Conservation (phyloP, 805 yeast genomes). For the Candida piceae region DNA sequence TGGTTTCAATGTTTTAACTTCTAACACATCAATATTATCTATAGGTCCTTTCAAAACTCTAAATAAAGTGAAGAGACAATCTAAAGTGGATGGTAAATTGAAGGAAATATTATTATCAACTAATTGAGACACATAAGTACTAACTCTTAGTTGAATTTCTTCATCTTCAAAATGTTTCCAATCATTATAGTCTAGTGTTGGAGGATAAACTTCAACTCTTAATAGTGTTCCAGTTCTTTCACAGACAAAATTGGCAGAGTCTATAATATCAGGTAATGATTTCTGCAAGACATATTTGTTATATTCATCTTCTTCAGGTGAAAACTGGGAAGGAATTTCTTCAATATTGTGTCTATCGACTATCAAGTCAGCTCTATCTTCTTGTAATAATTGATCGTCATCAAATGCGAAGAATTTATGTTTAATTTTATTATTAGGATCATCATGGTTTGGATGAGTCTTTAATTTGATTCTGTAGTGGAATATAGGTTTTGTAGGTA, state of each 20-base stretch:
- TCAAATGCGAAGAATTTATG: constrained; percentile 25
- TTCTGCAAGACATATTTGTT: constrained; percentile 11
- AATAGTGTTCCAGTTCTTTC: constrained; percentile 41
- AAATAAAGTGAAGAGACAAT: constrained; percentile 56
- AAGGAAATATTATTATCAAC: constrained; percentile 7
- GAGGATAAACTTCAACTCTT: constrained; percentile 47
- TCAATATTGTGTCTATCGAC: constrained; percentile 6
- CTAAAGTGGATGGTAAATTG: constrained; percentile 45
- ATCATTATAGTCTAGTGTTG: constrained; percentile 47
- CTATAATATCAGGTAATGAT: constrained; percentile 34
- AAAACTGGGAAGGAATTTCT: constrained; percentile 1
- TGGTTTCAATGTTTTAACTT: constrained; percentile 50
- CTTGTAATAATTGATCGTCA: constrained; percentile 22
- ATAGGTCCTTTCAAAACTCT: constrained; percentile 69
- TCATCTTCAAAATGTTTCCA: constrained; percentile 41
- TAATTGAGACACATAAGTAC: constrained; percentile 26
- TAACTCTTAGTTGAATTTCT: constrained; percentile 48
- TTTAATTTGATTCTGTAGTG: constrained; percentile 28
- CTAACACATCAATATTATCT: constrained; percentile 36
- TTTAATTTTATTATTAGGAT: constrained; percentile 11
- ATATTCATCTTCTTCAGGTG: constrained; percentile 6
- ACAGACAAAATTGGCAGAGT: constrained; percentile 44
- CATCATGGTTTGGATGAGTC: constrained; percentile 9
- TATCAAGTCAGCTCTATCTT: constrained; percentile 22
- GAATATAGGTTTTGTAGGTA: constrained; percentile 18